Conservation (phyloP, 805 yeast genomes). For the Phaffomyces opuntiae region DNA sequence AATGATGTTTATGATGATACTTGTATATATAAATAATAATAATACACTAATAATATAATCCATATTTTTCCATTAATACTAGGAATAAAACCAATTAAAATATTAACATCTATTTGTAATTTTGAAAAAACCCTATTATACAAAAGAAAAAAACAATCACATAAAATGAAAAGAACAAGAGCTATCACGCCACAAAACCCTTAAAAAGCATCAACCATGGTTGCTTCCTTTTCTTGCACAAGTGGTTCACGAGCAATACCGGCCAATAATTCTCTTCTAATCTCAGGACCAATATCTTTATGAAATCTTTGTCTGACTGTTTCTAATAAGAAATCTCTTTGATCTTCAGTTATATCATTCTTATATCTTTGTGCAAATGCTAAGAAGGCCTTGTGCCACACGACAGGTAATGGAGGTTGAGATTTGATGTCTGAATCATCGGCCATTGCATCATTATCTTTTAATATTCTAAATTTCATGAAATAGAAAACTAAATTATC, state of each 20-base stretch:
- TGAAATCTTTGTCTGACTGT: conserved; percentile 88
- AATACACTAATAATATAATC: background rate
- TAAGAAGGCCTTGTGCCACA: conserved; percentile 95
- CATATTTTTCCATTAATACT: background rate
- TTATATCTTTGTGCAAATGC: conserved; percentile 94
- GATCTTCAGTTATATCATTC: conserved; percentile 98
- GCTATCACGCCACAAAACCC: too few species aligned
- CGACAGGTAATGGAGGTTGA: conserved; percentile 62
- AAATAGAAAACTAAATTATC: conserved; percentile 93
- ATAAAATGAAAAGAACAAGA: too few species aligned
- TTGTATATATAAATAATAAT: background rate
- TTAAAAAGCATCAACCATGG: conserved; percentile 26
- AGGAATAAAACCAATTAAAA: too few species aligned
- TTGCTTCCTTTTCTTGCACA: conserved; percentile 22
- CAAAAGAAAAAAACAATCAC: too few species aligned
- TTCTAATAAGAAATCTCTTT: conserved; percentile 87
- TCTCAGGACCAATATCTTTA: conserved; percentile 84
- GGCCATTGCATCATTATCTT: conserved; percentile 28
- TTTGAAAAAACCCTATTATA: too few species aligned
- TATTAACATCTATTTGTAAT: too few species aligned
- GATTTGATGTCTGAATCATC: conserved; percentile 31
- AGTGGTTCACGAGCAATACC: conserved; percentile 59
- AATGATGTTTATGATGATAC: conserved; percentile 1
- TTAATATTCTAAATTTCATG: conserved; percentile 74
- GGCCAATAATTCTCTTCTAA: conserved; percentile 85